Conservation (phyloP, 2,329 filamentous ascomycete species). For the Aspergillus oerlinghausenensis region DNA sequence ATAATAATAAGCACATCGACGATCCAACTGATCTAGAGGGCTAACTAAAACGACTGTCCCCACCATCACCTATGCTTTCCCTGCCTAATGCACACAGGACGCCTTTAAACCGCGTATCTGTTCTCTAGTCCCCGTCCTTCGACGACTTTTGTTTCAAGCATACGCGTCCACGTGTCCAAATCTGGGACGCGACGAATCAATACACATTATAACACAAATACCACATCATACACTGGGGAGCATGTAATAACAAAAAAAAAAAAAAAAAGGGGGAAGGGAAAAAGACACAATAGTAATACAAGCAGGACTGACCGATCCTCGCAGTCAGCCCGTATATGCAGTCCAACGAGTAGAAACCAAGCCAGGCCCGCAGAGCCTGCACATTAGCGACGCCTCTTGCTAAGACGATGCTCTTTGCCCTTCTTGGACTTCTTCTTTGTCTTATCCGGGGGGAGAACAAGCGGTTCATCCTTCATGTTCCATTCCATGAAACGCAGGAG, state of each 20-base stretch:
- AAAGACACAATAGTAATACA: background rate
- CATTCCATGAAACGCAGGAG: slow-evolving; percentile 67
- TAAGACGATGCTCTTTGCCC: slow-evolving; percentile 44
- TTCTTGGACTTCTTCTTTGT: slow-evolving; percentile 46
- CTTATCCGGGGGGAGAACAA: slow-evolving; percentile 45
- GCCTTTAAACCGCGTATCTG: background rate
- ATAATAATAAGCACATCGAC: background rate
- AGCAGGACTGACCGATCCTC: background rate
- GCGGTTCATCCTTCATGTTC: slow-evolving; percentile 47
- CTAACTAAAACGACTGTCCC: background rate
- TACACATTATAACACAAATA: background rate
- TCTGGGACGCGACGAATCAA: background rate
- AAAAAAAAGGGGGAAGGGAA: background rate
- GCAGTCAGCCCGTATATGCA: background rate
- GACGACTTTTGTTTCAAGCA: background rate
- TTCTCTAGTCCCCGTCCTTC: background rate
- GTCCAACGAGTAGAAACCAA: background rate
- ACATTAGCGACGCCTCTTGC: slow-evolving; percentile 23
- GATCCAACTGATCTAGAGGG: background rate
- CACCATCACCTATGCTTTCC: background rate
- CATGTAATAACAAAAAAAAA: background rate
- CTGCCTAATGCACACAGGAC: background rate
- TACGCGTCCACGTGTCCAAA: background rate
- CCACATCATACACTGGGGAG: background rate
- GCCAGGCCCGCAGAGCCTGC: background rate